Conservation (phyloP, 2,329 filamentous ascomycete species). For the Fusarium sulawesiense region DNA sequence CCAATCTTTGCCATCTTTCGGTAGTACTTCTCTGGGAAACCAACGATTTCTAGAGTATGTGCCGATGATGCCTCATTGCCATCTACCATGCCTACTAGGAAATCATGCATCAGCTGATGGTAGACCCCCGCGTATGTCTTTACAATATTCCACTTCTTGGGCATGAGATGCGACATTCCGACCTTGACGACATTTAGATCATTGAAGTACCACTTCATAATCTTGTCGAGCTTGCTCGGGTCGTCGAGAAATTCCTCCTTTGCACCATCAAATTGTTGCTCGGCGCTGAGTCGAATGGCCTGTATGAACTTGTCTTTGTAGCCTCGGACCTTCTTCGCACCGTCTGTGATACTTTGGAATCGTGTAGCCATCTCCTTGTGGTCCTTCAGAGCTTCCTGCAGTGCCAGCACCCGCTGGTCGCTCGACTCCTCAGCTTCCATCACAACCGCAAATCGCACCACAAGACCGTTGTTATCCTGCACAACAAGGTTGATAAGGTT, state of each 20-base stretch:
- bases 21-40: constrained; percentile 97
- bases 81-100: constrained; percentile 83
- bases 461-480: constrained; percentile 85
- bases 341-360: constrained; percentile 95
- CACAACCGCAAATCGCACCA: constrained; percentile 90
- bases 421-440: constrained; percentile 98
- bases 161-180: constrained; percentile 91
- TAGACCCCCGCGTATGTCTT: constrained; percentile 91
- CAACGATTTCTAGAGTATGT: constrained; percentile 90
- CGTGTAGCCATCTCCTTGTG: constrained; percentile 93
- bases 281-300: constrained; percentile 78
- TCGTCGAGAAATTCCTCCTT: constrained; percentile 84
- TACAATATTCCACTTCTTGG: constrained; percentile 96
- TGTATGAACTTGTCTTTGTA: constrained; percentile 97
- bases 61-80: constrained; percentile 86
- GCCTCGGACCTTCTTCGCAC: constrained; percentile 89
- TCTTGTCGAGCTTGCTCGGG: constrained; percentile 84
- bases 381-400: constrained; percentile 94
- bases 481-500: constrained; percentile 90
- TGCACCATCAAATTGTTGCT: constrained; percentile 78
- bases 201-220: constrained; percentile 96
- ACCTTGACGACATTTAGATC: constrained; percentile 94
- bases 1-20: constrained; percentile 94
- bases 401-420: constrained; percentile 87
- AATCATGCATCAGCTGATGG: constrained; percentile 95